phyloP scores from a whole-genome alignment of 1,139 yeast genomes.

The Blastobotrys buckinghamii region DNA sequence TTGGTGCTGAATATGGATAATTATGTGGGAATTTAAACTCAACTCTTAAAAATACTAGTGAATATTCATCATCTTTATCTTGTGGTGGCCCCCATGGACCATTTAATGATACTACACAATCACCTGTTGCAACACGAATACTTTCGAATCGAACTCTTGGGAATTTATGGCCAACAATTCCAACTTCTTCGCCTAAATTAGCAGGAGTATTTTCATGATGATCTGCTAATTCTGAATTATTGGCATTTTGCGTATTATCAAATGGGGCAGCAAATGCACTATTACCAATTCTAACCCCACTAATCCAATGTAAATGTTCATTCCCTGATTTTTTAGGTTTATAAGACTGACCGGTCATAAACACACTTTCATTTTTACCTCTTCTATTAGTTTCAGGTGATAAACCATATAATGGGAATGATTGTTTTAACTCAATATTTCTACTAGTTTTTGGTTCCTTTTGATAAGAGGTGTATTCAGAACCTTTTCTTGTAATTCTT shows the following conservation, averaged over 20 bases:
- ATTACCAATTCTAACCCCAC: conserved; percentile 79
- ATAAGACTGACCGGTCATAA: conserved; percentile 9
- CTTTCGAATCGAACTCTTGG: conserved; percentile 83
- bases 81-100: conserved; percentile 56
- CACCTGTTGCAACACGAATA: conserved; percentile 84
- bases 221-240: conserved; percentile 20
- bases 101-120: conserved; percentile 61
- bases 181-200: conserved; percentile 85
- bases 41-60: conserved; percentile 63
- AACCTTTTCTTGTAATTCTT: conserved; percentile 37
- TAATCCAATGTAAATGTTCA: conserved; percentile 78
- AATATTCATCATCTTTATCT: conserved; percentile 34
- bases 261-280: conserved; percentile 38
- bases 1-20: conserved; percentile 62
- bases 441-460: conserved; percentile 39
- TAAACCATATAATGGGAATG: conserved; percentile 8
- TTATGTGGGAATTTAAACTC: conserved; percentile 59
- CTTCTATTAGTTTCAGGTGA: conserved; percentile 6
- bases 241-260: conserved; percentile 16
- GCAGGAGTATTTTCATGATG: conserved; percentile 48
- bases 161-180: conserved; percentile 82
- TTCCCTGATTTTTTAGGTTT: background rate
- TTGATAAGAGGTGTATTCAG: conserved; percentile 45
- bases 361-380: conserved; percentile 2
- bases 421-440: background rate